Evolutionary conservation across 352 stramenopile genomes (phyloP).

Genomic region (Pythium angustatum): DNA sequence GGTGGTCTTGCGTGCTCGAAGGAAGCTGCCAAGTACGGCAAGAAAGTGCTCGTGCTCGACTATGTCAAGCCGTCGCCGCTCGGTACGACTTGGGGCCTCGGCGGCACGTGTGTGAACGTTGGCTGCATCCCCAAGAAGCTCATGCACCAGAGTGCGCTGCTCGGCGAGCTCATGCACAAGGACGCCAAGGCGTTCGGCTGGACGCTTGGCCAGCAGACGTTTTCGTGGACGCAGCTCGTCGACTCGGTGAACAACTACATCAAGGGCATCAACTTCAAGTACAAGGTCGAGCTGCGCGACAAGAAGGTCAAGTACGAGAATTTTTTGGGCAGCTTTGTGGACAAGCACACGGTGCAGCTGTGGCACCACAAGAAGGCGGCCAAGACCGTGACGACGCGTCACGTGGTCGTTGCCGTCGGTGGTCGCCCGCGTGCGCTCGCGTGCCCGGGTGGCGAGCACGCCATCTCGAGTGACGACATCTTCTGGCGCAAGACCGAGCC

Average conservation of each 20-base stretch:
- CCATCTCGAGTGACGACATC: constrained; percentile 91
- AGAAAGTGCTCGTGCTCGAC: constrained; percentile 96
- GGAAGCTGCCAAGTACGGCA: constrained; percentile 91
- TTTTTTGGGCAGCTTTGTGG: constrained; percentile 91
- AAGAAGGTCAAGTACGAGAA: constrained; percentile 96
- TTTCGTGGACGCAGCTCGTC: constrained; percentile 92
- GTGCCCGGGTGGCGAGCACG: constrained; percentile 91
- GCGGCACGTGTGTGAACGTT: constrained; percentile 99
- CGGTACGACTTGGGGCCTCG: constrained; percentile 90
- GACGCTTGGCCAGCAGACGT: constrained; percentile 45
- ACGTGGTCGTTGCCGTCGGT: constrained; percentile 95
- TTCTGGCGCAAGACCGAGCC: constrained; percentile 86
- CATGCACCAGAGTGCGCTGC: constrained; percentile 95
- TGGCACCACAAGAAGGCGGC: constrained; percentile 89
- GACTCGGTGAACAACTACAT: constrained; percentile 97
- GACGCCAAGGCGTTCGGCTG: constrained; percentile 91
- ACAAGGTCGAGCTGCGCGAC: constrained; percentile 95
- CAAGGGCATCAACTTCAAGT: constrained; percentile 98
- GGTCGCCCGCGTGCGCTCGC: constrained; percentile 89
- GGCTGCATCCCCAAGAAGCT: constrained; percentile 99
- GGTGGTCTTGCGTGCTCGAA: constrained; percentile 95
- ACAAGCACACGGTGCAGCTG: constrained; percentile 92
- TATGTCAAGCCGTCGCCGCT: constrained; percentile 92
- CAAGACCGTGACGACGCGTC: constrained; percentile 88
- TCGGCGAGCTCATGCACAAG: constrained; percentile 87